These are phyloP conservation scores for Lentinus brumalis DNA, from an alignment of 768 basidiomycete genomes.

Conservation along the genomic window DNA sequence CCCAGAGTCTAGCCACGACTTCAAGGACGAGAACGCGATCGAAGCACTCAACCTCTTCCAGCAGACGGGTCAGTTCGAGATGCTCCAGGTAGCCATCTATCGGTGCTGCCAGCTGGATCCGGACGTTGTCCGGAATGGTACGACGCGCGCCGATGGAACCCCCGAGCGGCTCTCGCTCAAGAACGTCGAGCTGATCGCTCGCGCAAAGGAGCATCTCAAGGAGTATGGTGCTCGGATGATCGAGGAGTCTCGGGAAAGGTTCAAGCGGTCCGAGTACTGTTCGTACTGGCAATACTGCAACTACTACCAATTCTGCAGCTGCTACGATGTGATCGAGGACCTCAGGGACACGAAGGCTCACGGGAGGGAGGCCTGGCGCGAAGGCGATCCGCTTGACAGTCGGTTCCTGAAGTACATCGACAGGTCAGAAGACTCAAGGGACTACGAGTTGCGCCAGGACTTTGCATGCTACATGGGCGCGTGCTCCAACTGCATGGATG, in stretches of 20 bases:
- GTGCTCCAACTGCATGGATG: neutral
- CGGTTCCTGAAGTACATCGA: neutral
- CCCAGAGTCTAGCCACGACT: neutral
- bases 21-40: neutral
- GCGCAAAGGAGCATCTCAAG: neutral
- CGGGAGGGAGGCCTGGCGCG: neutral
- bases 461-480: neutral
- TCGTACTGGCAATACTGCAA: neutral
- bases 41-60: neutral
- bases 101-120: neutral
- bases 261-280: neutral
- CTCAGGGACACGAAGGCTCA: neutral
- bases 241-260: neutral
- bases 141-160: neutral
- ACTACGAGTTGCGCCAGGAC: neutral
- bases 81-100: neutral
- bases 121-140: neutral
- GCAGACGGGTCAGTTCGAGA: neutral
- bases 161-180: neutral
- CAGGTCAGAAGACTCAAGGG: neutral
- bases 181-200: neutral
- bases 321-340: neutral
- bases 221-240: neutral
- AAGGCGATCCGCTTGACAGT: neutral
- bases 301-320: neutral